Evolutionary conservation across 345 rosid genomes (phyloP).

Genomic region (Melaleuca quinquenervia): DNA sequence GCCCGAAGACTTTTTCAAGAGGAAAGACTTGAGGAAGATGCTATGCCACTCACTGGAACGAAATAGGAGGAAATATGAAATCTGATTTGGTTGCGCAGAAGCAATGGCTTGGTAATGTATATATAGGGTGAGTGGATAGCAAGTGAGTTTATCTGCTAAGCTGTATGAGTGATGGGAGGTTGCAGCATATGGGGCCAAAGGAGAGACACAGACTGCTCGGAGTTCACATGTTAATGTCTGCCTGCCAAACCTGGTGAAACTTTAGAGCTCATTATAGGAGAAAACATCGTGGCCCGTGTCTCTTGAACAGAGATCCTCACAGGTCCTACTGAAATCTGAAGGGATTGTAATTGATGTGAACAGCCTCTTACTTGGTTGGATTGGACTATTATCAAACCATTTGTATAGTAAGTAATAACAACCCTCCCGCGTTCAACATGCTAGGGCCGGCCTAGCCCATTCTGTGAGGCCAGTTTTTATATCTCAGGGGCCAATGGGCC

Average conservation of each 20-base stretch:
- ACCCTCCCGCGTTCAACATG: not conserved
- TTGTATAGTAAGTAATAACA: not conserved
- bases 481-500: not conserved
- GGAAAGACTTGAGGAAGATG: not conserved
- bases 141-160: not conserved
- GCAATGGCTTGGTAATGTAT: not conserved
- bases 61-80: not conserved
- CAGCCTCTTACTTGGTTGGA: not conserved
- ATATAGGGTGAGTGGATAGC: not conserved
- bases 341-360: not conserved
- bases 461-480: not conserved
- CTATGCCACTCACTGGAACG: not conserved
- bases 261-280: not conserved
- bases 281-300: not conserved
- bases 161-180: not conserved
- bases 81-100: not conserved
- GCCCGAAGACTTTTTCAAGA: not conserved
- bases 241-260: not conserved
- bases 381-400: not conserved
- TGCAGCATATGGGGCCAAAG: not conserved
- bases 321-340: not conserved
- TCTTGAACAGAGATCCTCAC: not conserved
- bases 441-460: not conserved
- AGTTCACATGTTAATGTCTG: not conserved
- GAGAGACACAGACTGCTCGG: not conserved